These are phyloP conservation scores for Pontederia crassipes DNA, from an alignment of 176 grass and related monocot species.

Conservation along the genomic window DNA sequence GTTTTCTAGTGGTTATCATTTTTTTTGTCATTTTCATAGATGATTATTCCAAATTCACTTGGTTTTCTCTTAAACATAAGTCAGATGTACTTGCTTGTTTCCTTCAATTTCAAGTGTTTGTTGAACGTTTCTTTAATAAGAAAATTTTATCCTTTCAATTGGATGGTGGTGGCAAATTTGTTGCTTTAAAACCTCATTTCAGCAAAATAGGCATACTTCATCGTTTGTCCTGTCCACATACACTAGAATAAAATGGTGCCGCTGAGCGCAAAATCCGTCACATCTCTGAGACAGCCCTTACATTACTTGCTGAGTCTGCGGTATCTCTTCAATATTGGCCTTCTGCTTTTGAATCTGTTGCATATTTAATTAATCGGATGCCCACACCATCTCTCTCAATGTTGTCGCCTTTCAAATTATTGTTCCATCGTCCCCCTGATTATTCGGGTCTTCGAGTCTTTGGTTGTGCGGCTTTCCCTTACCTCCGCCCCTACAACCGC, in stretches of 20 bases:
- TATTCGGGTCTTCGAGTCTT: background rate
- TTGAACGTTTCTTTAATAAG: no score
- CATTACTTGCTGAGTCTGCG: background rate
- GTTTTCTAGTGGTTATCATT: no score
- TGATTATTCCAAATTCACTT: background rate
- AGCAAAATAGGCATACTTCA: background rate
- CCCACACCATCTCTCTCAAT: background rate
- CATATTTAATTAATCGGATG: no score
- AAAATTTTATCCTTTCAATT: background rate
- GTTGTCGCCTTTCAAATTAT: no score
- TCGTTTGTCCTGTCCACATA: background rate
- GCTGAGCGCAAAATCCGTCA: background rate
- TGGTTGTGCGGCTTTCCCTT: background rate
- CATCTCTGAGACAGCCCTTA: background rate
- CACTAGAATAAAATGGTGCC: constrained; percentile 1
- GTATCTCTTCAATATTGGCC: background rate
- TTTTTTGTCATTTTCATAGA: constrained; percentile 1
- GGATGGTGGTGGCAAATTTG: background rate
- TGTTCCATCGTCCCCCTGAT: background rate
- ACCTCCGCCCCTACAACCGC: background rate
- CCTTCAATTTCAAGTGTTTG: no score
- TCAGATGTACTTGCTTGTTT: background rate
- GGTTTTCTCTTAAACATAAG: background rate
- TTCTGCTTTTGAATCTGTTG: background rate
- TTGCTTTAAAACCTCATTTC: no score